Conservation (phyloP, 1,139 yeast genomes). For the Blastobotrys petasosporus region DNA sequence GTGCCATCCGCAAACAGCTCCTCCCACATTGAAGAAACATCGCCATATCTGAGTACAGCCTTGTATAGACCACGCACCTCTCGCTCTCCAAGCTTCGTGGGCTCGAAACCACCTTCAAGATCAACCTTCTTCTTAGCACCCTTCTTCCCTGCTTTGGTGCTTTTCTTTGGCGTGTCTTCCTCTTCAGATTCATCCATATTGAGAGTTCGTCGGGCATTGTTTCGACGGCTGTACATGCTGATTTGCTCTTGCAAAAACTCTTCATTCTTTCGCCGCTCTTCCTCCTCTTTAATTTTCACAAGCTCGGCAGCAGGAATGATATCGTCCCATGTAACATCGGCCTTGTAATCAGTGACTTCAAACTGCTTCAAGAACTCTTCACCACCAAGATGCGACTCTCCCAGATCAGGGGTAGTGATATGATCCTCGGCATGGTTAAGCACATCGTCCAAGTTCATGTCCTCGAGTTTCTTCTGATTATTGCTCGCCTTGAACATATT, state of each 20-base stretch:
- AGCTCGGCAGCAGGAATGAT: constrained; percentile 95
- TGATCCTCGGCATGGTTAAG: constrained; percentile 97
- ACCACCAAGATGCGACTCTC: constrained; percentile 95
- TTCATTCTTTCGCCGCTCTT: constrained; percentile 79
- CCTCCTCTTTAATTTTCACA: constrained; percentile 83
- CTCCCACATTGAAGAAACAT: constrained; percentile 75
- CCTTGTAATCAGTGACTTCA: constrained; percentile 97
- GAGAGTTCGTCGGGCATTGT: constrained; percentile 48
- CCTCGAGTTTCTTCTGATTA: constrained; percentile 84
- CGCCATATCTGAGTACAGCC: constrained; percentile 77
- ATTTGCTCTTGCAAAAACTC: constrained; percentile 83
- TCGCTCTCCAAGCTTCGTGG: constrained; percentile 67
- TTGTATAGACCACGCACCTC: constrained; percentile 85
- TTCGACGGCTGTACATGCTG: constrained; percentile 76
- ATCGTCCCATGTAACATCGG: constrained; percentile 99
- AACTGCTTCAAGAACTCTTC: constrained; percentile 96
- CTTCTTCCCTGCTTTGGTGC: constrained; percentile 15
- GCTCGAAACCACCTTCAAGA: constrained; percentile 37
- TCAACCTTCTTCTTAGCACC: constrained; percentile 18
- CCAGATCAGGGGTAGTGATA: constrained; percentile 90
- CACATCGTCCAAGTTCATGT: constrained; percentile 91
- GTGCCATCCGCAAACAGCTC: constrained; percentile 87
- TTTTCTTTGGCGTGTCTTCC: constrained; percentile 35
- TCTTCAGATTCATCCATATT: constrained; percentile 32
- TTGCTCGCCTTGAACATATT: constrained; percentile 89